These are phyloP conservation scores for Punica granatum DNA, from an alignment of 345 rosid genomes.

Conservation along the genomic window DNA sequence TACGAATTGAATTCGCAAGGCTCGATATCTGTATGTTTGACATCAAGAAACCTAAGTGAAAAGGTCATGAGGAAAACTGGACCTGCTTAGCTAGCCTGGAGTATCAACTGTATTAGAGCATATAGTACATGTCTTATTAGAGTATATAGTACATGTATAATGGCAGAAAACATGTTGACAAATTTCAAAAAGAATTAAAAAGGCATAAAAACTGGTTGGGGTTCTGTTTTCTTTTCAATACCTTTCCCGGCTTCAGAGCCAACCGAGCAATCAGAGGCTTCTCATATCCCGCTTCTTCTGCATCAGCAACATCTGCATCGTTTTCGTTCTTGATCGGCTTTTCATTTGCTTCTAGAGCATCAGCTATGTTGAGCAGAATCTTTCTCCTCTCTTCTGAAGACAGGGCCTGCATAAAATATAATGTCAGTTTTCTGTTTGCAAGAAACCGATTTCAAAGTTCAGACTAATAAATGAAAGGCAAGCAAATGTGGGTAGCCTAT, in stretches of 20 bases:
- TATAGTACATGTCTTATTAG: neutral
- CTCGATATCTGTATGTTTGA: slow-evolving; percentile 48
- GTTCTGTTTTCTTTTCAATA: slow-evolving; percentile 5
- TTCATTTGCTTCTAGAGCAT: slow-evolving; percentile 77
- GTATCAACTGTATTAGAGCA: neutral
- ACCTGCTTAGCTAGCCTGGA: neutral
- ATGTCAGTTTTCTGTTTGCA: slow-evolving; percentile 1
- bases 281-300: slow-evolving; percentile 66
- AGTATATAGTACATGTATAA: neutral
- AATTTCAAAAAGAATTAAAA: slow-evolving; percentile 4
- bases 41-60: neutral
- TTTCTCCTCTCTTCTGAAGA: slow-evolving; percentile 65
- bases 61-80: slow-evolving; percentile 1
- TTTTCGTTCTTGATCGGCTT: slow-evolving; percentile 56
- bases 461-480: neutral
- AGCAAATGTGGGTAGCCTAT: neutral
- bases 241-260: slow-evolving; percentile 88
- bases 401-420: slow-evolving; percentile 41
- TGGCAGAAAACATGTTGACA: neutral
- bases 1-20: slow-evolving; percentile 71
- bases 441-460: neutral
- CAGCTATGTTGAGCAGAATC: slow-evolving; percentile 73
- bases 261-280: slow-evolving; percentile 74
- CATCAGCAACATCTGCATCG: slow-evolving; percentile 75
- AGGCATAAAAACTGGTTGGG: neutral